phyloP scores from a whole-genome alignment of 306 rosid genomes.

The Trifolium fragiferum region DNA sequence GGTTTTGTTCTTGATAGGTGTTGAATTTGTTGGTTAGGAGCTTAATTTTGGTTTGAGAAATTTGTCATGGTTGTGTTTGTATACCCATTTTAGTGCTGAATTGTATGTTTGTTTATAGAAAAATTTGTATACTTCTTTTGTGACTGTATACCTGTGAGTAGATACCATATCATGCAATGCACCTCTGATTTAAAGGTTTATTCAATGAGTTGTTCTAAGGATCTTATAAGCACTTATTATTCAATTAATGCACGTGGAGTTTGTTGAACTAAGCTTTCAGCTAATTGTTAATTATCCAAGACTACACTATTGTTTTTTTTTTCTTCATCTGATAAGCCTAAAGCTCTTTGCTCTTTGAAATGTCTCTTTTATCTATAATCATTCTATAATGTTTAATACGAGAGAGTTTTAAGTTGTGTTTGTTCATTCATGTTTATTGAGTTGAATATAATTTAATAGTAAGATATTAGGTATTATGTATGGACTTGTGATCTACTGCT shows the following conservation, averaged over 20 bases:
- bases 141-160: too few species aligned
- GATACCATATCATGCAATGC: too few species aligned
- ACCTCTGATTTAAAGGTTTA: too few species aligned
- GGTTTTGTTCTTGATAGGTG: neutral
- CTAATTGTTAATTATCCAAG: too few species aligned
- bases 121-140: too few species aligned
- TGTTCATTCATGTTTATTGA: neutral
- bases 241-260: too few species aligned
- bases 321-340: neutral
- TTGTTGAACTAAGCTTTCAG: too few species aligned
- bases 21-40: neutral
- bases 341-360: neutral
- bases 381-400: neutral
- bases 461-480: neutral
- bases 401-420: too few species aligned
- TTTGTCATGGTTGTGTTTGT: neutral
- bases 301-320: too few species aligned
- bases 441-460: neutral
- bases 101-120: neutral
- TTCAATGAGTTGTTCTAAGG: too few species aligned
- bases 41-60: too few species aligned
- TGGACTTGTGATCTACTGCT: neutral
- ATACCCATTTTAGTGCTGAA: neutral
- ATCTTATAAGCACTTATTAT: too few species aligned
- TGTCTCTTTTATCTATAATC: neutral